Evolutionary conservation across 2,329 filamentous ascomycete species (phyloP), one percentile per base, ranked within the genome.

Genomic region (Fonsecaea pedrosoi): DNA sequence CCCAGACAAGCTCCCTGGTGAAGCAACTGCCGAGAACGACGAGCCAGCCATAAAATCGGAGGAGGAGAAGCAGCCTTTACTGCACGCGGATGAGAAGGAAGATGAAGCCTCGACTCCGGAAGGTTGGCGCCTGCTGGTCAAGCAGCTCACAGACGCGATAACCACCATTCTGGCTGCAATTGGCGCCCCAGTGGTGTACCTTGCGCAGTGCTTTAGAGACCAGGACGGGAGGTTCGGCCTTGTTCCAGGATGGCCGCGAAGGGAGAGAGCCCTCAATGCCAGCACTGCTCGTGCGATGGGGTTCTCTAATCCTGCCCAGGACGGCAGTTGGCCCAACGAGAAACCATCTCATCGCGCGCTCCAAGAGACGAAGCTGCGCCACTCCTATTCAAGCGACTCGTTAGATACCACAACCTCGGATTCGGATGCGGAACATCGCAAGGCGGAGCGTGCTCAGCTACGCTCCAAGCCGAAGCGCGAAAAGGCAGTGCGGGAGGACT

Each of bases 171-270:
- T 97, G 63, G 90, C 90, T 58, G 91, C 92, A 13, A 81, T 98
- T 67, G 86, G 90, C 32, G 89, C 90, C 25, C 94, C 94, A 0
- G 91, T 90, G 18, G 86, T 93, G 58, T 97, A 94, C 79, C 80
- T 97, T 64, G 87, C 94, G 67, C 90, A 91, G 71, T 93, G 87
- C 76, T 90, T 98, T 73, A 94, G 91, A 80, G 89, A 96, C 75
- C 89, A 92, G 54, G 82, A 91, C 65, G 92, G 92, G 59, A 84
- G 84, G 59, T 96, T 96, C 77, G 90, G 92, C 61, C 87, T 92
- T n/a, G 80, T 95, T 66, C 81, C 88, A 57, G 93, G 92, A 66
- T 79, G 95, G 53, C 85, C 86, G 75, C 89, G 54, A 54, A 68
- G 18, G 35, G 67, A 66, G 48, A 65, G 57, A 53, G 54, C 57